Conservation (phyloP, 345 rosid species). For the Rhodamnia rubescens region DNA sequence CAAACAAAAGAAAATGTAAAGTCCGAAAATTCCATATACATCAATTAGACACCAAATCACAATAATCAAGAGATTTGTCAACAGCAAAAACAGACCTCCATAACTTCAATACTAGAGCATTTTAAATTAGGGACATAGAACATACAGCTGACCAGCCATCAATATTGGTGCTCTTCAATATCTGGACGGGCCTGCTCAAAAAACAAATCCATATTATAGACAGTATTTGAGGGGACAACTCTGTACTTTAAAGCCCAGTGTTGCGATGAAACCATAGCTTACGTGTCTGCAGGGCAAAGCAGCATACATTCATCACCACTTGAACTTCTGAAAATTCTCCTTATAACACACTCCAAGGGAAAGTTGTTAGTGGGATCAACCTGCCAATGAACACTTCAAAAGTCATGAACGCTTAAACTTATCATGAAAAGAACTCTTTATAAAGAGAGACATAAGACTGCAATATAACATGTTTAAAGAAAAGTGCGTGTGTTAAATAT, state of each 20-base stretch:
- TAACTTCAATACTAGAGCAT: background rate
- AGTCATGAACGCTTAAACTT: background rate
- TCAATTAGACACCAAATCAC: background rate
- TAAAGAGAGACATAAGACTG: background rate
- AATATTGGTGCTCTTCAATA: conserved; percentile 69
- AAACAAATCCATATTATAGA: background rate
- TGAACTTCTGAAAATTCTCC: conserved; percentile 77
- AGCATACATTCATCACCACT: conserved; percentile 81
- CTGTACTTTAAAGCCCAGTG: background rate
- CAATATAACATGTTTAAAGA: background rate
- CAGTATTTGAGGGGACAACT: background rate
- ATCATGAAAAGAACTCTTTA: background rate
- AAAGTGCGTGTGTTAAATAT: background rate
- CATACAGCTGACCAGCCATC: conserved; percentile 96
- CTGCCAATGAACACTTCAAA: conserved; percentile 20
- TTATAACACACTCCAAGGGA: conserved; percentile 73
- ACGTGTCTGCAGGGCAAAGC: conserved; percentile 88
- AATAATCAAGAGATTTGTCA: background rate
- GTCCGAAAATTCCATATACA: background rate
- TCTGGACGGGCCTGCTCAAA: conserved; percentile 79
- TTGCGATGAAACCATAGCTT: conserved; percentile 10
- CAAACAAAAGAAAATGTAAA: background rate
- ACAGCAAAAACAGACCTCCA: background rate
- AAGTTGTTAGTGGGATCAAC: conserved; percentile 59
- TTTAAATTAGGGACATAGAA: background rate